Evolutionary conservation across 1,284 basidiomycete genomes (phyloP), one percentile per base, ranked within the genome.

Genomic region (Rhodotorula mucilaginosa): DNA sequence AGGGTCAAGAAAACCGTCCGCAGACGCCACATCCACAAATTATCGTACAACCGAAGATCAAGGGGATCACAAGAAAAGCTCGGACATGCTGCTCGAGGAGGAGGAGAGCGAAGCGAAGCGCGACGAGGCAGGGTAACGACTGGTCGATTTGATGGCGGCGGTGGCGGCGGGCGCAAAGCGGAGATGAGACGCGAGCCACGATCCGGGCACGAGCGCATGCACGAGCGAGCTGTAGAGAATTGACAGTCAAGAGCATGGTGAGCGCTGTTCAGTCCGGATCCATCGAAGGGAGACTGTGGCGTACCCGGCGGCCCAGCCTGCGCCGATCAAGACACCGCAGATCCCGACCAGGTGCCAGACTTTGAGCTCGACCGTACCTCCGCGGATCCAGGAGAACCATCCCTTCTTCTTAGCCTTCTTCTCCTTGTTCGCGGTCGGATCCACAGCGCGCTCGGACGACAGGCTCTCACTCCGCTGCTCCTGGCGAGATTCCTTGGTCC

Each of bases 321-420:
- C 71, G 2, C 73, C 73, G n/a, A 74, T n/a, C 18, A 74, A 18
- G 0, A 74, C 26, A 0, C 73, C 73, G 16, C 65, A 67, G 18
- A 74, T 59, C 12, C 73, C 73, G n/a, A 74, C 71, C 0, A 74
- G 34, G 10, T 74, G 73, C 73, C 73, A 74, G 13, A 72, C 67
- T 62, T 68, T 72, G 52, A 74, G 10, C 64, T 70, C 68, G 56
- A 74, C 58, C 18, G 68, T 60, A 1, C 64, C 29, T 31, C 66
- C 68, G 0, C 61, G 51, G 5, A 70, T n/a, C 73, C 73, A 74
- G 2, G 68, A 60, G n/a, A 58, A 31, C 29, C 58, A 61, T 1
- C 62, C 54, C 5, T 44, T 3, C 39, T 39, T 51, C 52, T 3
- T 31, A 7, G 48, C 18, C 64, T 51, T 10, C 57, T 44, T 66